Conservation (phyloP, 441 rosid species). For the Eruca vesicaria region DNA sequence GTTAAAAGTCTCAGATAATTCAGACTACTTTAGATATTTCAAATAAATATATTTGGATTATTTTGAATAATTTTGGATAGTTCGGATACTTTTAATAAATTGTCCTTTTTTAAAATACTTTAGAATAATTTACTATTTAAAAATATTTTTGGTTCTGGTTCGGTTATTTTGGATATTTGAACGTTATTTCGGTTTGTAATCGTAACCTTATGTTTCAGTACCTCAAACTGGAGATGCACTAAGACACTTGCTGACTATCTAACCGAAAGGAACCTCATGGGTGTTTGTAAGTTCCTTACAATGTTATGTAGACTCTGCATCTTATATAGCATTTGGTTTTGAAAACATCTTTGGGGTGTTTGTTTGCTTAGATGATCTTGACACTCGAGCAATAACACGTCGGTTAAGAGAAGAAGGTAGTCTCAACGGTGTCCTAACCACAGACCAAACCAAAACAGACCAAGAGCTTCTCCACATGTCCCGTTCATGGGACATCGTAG, state of each 20-base stretch:
- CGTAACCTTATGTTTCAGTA: too few species aligned
- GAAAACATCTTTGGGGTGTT: background rate
- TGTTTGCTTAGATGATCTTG: conserved; percentile 67
- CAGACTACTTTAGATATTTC: too few species aligned
- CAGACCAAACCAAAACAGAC: conserved; percentile 69
- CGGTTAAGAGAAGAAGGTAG: conserved; percentile 94
- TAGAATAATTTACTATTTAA: too few species aligned
- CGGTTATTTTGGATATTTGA: too few species aligned
- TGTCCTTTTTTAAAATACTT: too few species aligned
- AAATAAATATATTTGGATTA: too few species aligned
- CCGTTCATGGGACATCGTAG: conserved; percentile 84
- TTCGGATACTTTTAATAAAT: too few species aligned
- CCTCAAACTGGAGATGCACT: conserved; percentile 89
- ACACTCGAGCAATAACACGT: conserved; percentile 91
- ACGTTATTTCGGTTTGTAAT: too few species aligned
- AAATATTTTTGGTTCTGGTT: too few species aligned
- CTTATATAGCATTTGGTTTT: conserved; percentile 5
- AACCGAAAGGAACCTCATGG: conserved; percentile 87
- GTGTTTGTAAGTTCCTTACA: conserved; percentile 40
- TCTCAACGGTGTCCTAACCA: conserved; percentile 84
- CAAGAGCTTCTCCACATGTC: conserved; percentile 78
- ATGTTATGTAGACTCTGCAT: background rate
- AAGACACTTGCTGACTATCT: conserved; percentile 76
- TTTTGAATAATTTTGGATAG: too few species aligned
- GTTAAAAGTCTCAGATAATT: too few species aligned